Base-by-base conservation (phyloP, 2,329 filamentous ascomycete species). In the Penicillium sp. region DNA sequence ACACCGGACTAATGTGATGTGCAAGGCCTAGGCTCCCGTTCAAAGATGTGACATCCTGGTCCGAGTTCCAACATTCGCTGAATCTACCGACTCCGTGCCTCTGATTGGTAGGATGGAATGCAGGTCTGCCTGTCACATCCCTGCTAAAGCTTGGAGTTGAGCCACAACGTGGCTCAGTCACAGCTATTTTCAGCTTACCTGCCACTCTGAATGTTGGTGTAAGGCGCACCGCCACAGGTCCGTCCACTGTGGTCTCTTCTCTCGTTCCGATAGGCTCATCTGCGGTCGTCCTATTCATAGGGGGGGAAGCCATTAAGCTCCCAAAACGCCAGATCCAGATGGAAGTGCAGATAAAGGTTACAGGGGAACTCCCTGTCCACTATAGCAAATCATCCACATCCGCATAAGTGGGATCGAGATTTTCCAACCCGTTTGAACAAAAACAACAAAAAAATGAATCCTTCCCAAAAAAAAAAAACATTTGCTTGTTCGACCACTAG, bases 111-210 rank as follows among this genome's bases (percentile, higher is more conserved):
- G 18, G 20, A 2, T 23, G 7, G 31, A 35, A 44, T 43, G 41
- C 37, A 43, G 18, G 26, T 43, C 49, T 33, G 15, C 37, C 40
- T 45, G 49, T 44, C 49, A 33, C 35, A 55, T 58, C 55, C 45
- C 35, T 51, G 49, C 40, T 18, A 29, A 5, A 22, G 7, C 49
- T 26, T 35, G 51, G 23, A 33, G 3, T 26, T 37, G 22, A 57
- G 56, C 59, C 59, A 63, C 56, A 53, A 53, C 53, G 60, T 63
- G 59, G 59, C 59, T 55, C 26, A 44, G 48, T 26, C 22, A 18
- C 26, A 20, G 46, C 15, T 49, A 49, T 40, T 49, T 40, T 49
- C 46, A 49, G 46, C 46, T 48, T 48, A 12, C 15, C n/a, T 40
- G n/a, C 35, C 35, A 18, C n/a, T 6, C 31, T 15, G 2, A 23